Evolutionary conservation across 495 filamentous ascomycete species (phyloP).

Genomic region (Chlorociboria aeruginascens): DNA sequence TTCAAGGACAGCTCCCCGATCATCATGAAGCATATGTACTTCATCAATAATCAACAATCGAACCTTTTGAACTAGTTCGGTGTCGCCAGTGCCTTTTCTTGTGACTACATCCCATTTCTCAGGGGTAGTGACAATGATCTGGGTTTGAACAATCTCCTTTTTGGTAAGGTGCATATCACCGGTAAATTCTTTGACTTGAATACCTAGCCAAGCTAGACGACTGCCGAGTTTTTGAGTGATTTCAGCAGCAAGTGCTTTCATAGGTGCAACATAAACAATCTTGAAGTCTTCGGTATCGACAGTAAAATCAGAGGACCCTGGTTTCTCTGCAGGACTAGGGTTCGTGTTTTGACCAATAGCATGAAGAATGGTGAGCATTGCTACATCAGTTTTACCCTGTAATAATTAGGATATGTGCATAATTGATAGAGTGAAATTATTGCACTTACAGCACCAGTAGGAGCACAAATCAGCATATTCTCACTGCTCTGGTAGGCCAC

Average conservation of each 20-base stretch:
- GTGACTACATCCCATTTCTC: slow-evolving; percentile 99
- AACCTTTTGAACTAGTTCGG: slow-evolving; percentile 95
- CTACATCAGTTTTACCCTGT: slow-evolving; percentile 89
- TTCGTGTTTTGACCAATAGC: slow-evolving; percentile 72
- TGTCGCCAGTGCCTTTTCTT: slow-evolving; percentile 91
- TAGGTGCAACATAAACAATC: slow-evolving; percentile 93
- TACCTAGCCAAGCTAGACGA: slow-evolving; percentile 83
- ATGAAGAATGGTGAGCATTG: slow-evolving; percentile 91
- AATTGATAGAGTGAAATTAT: not conserved
- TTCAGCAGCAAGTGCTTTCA: slow-evolving; percentile 96
- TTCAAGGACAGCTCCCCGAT: slow-evolving; percentile 90
- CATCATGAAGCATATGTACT: slow-evolving; percentile 98
- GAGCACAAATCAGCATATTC: slow-evolving; percentile 98
- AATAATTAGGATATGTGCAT: not conserved
- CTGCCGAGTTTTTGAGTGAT: slow-evolving; percentile 92
- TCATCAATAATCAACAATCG: slow-evolving; percentile 95
- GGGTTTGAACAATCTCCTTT: slow-evolving; percentile 85
- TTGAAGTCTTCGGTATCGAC: slow-evolving; percentile 86
- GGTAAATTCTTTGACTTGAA: slow-evolving; percentile 82
- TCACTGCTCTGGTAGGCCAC: slow-evolving; percentile 93
- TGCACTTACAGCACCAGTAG: slow-evolving; percentile 68
- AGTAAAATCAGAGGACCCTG: slow-evolving; percentile 58
- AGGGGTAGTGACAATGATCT: slow-evolving; percentile 97
- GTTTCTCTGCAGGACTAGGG: slow-evolving; percentile 67
- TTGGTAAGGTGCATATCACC: slow-evolving; percentile 99